Evolutionary conservation across 805 yeast species (phyloP), one percentile per base, ranked within the genome.

Genomic region (Candida yuanshanica): DNA sequence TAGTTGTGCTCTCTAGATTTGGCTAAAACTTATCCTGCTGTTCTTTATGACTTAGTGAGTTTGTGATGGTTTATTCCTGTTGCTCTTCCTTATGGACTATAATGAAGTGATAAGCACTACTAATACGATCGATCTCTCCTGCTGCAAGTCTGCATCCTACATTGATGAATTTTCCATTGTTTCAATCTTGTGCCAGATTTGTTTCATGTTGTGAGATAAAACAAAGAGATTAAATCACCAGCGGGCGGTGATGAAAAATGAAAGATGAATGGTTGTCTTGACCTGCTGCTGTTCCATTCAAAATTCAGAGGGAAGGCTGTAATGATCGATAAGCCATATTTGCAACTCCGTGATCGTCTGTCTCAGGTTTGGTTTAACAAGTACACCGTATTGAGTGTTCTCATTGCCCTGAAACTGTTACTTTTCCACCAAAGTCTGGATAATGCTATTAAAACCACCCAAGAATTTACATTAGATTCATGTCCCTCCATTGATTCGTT

Each of bases 361-460:
- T 70, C 85, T 4, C 93, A 85, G 52, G 59, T 75, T 8, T 78
- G 84, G 77, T 53, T 85, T 17, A 84, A 87, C 54, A 73, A 77
- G 43, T 77, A 75, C 53, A 72, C 95, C 1, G 44, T 89, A 1
- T 53, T 77, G 2, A 43, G 81, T 12, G 48, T 76, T 0, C 57
- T 91, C 2, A 65, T 83, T 9, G 63, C 79, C 1, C 47, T 85
- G 4, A 88, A 88, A 52, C 51, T 90, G 3, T 49, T 68, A 3
- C 55, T 89, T 1, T 84, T 89, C 51, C 64, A 70, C 16, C 55
- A 47, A 5, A 66, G 83, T 0, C 51, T 87, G 1, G 38, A 55
- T 12, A 44, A 64, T 9, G 67, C 77, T 0, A 50, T 85, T 2
- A 49, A 54, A 8, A 56, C 63, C 10, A 66, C 78, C 4, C 54